Percentiles rank a stretch among this genome's conserved stretches.
phyloP scores from a whole-genome alignment of 768 basidiomycete genomes.

The Rhizopogon vulgaris region DNA sequence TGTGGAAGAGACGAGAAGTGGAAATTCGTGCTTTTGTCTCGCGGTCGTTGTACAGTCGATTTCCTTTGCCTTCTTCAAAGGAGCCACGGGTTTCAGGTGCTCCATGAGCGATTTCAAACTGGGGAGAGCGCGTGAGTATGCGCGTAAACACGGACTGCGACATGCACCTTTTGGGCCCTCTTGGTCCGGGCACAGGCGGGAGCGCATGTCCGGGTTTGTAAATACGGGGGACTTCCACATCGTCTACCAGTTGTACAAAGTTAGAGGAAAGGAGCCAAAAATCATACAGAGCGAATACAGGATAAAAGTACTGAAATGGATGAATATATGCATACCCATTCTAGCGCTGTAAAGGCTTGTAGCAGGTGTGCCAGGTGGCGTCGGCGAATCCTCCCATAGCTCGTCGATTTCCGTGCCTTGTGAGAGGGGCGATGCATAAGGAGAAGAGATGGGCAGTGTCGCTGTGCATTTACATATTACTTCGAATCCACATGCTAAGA shows the following conservation, averaged over 20 bases:
- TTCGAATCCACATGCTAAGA: constrained; percentile 20
- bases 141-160: neutral
- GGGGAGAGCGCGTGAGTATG: neutral
- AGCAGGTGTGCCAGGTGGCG: constrained; percentile 36
- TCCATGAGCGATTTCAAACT: neutral
- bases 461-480: constrained; percentile 18
- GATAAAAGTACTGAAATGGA: neutral
- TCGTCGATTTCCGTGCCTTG: constrained; percentile 45
- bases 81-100: neutral
- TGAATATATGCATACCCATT: constrained; percentile 37
- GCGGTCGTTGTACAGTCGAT: neutral
- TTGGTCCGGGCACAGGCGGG: neutral
- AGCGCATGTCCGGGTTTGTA: constrained; percentile 36
- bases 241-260: constrained; percentile 31
- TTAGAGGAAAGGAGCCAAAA: neutral
- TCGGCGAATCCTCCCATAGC: constrained; percentile 41
- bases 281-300: neutral
- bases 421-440: constrained; percentile 31
- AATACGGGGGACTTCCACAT: constrained; percentile 46
- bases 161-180: neutral
- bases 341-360: constrained; percentile 37
- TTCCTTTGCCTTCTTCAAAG: neutral
- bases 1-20: neutral
- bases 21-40: neutral
- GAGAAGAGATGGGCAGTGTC: constrained; percentile 36